These are phyloP conservation scores for Camptophora hylomeconis DNA, from an alignment of 2,329 filamentous ascomycete species.

Conservation along the genomic window DNA sequence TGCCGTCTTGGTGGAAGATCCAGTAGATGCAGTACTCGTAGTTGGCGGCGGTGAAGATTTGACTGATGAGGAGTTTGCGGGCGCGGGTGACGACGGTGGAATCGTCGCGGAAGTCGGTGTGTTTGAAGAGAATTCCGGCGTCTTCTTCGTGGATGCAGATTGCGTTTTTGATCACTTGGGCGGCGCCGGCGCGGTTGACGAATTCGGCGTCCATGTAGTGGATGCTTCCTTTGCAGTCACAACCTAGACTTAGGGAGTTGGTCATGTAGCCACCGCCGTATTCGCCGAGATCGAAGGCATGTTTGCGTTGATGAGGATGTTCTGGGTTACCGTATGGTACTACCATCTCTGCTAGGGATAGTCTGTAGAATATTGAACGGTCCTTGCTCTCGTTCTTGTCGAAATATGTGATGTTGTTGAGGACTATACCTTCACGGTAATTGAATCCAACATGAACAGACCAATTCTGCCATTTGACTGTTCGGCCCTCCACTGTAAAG, in stretches of 20 bases:
- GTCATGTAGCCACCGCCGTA: slow-evolving; percentile 37
- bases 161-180: slow-evolving; percentile 78
- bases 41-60: slow-evolving; percentile 90
- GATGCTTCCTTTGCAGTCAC: slow-evolving; percentile 70
- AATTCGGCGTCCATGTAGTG: slow-evolving; percentile 85
- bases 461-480: slow-evolving; percentile 85
- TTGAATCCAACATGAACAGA: slow-evolving; percentile 89
- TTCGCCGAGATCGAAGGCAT: slow-evolving; percentile 35
- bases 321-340: slow-evolving; percentile 54
- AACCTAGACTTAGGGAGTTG: slow-evolving; percentile 33
- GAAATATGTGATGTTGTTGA: slow-evolving; percentile 82
- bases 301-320: slow-evolving; percentile 36
- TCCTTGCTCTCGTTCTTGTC: slow-evolving; percentile 56
- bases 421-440: slow-evolving; percentile 79
- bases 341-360: slow-evolving; percentile 88
- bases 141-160: slow-evolving; percentile 95
- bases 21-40: slow-evolving; percentile 86
- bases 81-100: slow-evolving; percentile 75
- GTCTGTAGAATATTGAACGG: slow-evolving; percentile 72
- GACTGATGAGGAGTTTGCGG: slow-evolving; percentile 73
- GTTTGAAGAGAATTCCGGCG: slow-evolving; percentile 82
- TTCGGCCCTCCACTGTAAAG: slow-evolving; percentile 62
- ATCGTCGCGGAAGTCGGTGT: slow-evolving; percentile 85
- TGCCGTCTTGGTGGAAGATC: slow-evolving; percentile 87
- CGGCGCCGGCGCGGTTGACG: slow-evolving; percentile 46